A percentile compares a stretch with the other conserved stretches of the same genome.
phyloP scores from a whole-genome alignment of 1,284 basidiomycete species.

The Cutaneotrichosporon curvatum region DNA sequence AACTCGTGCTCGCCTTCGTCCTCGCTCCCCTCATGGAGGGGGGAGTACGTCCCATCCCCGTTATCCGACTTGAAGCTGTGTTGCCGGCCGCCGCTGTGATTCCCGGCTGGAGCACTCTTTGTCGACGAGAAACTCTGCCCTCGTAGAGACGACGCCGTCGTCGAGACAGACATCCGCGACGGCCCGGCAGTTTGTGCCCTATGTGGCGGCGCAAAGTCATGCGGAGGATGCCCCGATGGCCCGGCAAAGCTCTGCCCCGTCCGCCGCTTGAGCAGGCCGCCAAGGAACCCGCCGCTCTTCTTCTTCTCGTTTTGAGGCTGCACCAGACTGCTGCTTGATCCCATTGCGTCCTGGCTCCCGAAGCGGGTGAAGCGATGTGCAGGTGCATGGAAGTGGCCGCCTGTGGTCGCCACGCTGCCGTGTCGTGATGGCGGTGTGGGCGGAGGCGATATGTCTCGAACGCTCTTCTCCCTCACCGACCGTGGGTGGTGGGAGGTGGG shows the following conservation, averaged over 20 bases:
- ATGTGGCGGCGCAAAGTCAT: not conserved
- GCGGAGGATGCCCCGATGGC: not conserved
- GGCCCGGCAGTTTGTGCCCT: not conserved
- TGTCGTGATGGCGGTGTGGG: not conserved
- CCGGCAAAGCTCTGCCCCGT: constrained; percentile 4
- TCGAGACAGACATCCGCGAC: constrained; percentile 3
- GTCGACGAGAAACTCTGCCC: constrained; percentile 5
- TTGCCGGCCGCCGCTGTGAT: not conserved
- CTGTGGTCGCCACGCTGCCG: not conserved
- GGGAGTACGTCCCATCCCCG: constrained; percentile 20
- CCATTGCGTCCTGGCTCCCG: constrained; percentile 17
- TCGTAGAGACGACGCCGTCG: constrained; percentile 4
- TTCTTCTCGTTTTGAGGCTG: too few relatives aligned
- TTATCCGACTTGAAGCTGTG: constrained; percentile 1
- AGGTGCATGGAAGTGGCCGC: not conserved
- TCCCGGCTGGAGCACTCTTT: not conserved
- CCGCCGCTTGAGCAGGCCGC: constrained; percentile 9
- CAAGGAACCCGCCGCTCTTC: constrained; percentile 36
- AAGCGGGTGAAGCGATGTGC: constrained; percentile 19
- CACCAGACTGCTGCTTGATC: constrained; percentile 7
- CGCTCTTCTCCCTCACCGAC: not conserved
- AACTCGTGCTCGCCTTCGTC: constrained; percentile 31
- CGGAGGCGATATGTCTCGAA: not conserved
- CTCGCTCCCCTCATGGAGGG: constrained; percentile 27
- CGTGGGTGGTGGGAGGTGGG: constrained; percentile 1